phyloP scores from a whole-genome alignment of 352 stramenopile genomes.

The Globisporangium iwayamae region DNA sequence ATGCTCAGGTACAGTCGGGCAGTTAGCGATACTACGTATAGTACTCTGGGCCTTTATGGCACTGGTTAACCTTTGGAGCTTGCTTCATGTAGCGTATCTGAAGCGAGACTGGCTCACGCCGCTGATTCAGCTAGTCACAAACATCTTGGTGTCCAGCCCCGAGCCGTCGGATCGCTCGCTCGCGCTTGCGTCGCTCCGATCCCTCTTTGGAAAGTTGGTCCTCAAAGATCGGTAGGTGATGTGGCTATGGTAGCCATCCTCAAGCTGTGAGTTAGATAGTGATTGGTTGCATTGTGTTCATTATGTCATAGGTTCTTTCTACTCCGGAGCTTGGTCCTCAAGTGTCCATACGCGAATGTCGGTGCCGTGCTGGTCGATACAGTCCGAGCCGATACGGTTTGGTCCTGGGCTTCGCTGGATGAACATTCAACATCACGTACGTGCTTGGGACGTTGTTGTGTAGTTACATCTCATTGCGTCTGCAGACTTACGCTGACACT shows the following conservation, averaged over 20 bases:
- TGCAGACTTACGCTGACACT: neutral
- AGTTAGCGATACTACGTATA: neutral
- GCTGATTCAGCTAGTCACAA: conserved; percentile 58
- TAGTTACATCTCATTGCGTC: no score
- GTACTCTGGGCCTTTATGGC: neutral
- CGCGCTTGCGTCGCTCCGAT: conserved; percentile 32
- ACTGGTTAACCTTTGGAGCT: neutral
- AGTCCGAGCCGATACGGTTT: conserved; percentile 42
- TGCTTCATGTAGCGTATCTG: conserved; percentile 27
- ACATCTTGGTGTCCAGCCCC: conserved; percentile 65
- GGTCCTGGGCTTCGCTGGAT: conserved; percentile 30
- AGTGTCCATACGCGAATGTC: conserved; percentile 76
- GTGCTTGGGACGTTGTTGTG: conserved; percentile 5
- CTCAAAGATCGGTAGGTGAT: conserved; percentile 30
- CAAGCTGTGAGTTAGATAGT: neutral
- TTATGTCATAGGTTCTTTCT: conserved; percentile 39
- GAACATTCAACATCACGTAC: conserved; percentile 24
- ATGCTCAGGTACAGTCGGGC: conserved; percentile 2
- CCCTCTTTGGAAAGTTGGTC: conserved; percentile 34
- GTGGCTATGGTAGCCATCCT: neutral
- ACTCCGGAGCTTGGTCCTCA: conserved; percentile 33
- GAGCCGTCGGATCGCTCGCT: conserved; percentile 36
- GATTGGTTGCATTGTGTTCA: neutral
- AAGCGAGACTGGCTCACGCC: conserved; percentile 51
- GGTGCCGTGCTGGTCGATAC: conserved; percentile 60